A percentile compares a stretch with the other conserved stretches of the same genome.
These are phyloP conservation scores for Ceratobasidium sp. DNA, from an alignment of 1,284 basidiomycete genomes.

Conservation along the genomic window DNA sequence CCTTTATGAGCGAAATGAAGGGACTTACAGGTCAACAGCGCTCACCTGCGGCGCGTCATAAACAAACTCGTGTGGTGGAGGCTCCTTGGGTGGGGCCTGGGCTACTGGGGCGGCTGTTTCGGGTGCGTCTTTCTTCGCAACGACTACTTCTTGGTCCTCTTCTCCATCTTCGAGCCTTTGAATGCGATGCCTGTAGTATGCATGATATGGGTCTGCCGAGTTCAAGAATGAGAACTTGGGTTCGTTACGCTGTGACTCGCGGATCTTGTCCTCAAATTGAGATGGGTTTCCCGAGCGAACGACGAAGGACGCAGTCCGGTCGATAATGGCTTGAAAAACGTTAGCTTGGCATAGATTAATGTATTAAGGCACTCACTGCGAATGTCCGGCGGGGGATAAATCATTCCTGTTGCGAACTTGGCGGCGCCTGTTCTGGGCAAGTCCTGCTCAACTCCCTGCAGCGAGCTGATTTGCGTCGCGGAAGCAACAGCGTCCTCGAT, in stretches of 20 bases:
- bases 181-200: slow-evolving; percentile 92
- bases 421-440: slow-evolving; percentile 50
- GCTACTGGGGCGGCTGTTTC: slow-evolving; percentile 41
- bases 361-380: slow-evolving; percentile 69
- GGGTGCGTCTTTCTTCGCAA: slow-evolving; percentile 56
- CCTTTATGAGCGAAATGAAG: neutral
- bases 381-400: slow-evolving; percentile 92
- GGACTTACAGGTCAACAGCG: slow-evolving; percentile 85
- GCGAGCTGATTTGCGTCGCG: slow-evolving; percentile 44
- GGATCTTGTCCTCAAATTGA: slow-evolving; percentile 94
- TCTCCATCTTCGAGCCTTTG: slow-evolving; percentile 76
- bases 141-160: slow-evolving; percentile 71
- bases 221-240: slow-evolving; percentile 98
- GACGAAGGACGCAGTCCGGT: slow-evolving; percentile 94
- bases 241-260: slow-evolving; percentile 92
- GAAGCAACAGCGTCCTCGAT: slow-evolving; percentile 46
- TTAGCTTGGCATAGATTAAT: slow-evolving; percentile 40
- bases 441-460: slow-evolving; percentile 48
- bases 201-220: slow-evolving; percentile 94
- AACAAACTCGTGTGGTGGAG: slow-evolving; percentile 85
- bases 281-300: slow-evolving; percentile 89
- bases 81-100: slow-evolving; percentile 66
- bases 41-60: slow-evolving; percentile 91
- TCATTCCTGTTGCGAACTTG: slow-evolving; percentile 81
- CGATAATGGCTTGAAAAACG: slow-evolving; percentile 80